Percentiles rank a stretch among this genome's conserved stretches.
Conservation (phyloP, 2,329 filamentous ascomycete genomes). For the Colletotrichum tropicale region DNA sequence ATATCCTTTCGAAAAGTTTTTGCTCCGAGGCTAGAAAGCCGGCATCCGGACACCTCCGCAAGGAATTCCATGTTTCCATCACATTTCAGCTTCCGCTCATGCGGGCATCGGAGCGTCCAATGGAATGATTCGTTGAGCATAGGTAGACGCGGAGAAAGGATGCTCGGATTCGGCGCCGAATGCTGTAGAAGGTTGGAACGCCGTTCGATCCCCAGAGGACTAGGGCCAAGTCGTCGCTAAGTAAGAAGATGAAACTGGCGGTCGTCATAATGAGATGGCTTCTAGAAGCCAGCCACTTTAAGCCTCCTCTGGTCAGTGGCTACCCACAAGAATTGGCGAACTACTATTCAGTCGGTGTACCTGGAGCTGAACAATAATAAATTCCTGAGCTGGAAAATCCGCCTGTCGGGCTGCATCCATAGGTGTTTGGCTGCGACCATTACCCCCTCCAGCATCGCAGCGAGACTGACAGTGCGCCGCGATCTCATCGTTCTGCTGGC, state of each 20-base stretch:
- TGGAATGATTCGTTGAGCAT: neutral
- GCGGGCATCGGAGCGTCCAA: neutral
- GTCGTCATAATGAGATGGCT: neutral
- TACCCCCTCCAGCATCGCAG: neutral
- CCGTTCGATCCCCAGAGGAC: neutral
- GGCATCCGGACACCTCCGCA: neutral
- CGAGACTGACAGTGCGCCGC: neutral
- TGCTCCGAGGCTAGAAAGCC: neutral
- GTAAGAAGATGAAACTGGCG: neutral
- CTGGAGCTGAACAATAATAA: neutral
- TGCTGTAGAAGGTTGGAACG: constrained; percentile 1
- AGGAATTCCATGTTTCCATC: neutral
- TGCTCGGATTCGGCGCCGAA: neutral
- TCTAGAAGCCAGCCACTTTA: neutral
- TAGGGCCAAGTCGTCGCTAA: neutral
- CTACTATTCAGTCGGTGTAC: neutral
- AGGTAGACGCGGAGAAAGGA: neutral
- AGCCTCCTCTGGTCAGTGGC: neutral
- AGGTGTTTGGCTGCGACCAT: neutral
- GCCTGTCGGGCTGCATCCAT: neutral
- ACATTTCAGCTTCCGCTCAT: neutral
- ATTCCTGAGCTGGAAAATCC: neutral
- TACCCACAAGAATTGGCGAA: neutral
- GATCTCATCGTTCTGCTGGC: neutral
- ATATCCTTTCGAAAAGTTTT: neutral